Percentiles rank a stretch among this genome's conserved stretches.
Evolutionary conservation across 768 basidiomycete species (phyloP).

Genomic region (Clavulina sp.): DNA sequence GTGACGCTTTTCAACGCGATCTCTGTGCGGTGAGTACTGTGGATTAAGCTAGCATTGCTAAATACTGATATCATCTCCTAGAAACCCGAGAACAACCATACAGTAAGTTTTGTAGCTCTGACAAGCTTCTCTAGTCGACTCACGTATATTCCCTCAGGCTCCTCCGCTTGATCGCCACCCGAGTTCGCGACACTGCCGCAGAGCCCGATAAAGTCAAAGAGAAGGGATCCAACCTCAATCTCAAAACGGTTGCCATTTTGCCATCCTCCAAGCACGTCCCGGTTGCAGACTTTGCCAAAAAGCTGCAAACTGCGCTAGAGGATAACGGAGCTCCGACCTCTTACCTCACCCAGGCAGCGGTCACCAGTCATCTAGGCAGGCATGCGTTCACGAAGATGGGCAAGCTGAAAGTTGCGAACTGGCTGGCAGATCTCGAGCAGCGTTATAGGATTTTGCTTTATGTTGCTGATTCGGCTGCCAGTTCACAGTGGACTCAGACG

Average conservation of each 20-base stretch:
- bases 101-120: conserved; percentile 32
- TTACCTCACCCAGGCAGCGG: conserved; percentile 84
- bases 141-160: conserved; percentile 27
- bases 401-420: conserved; percentile 83
- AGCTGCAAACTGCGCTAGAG: conserved; percentile 75
- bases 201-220: conserved; percentile 25
- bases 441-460: conserved; percentile 86
- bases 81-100: conserved; percentile 72
- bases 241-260: conserved; percentile 87
- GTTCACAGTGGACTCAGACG: conserved; percentile 94
- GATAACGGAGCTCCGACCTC: conserved; percentile 86
- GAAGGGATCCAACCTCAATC: conserved; percentile 63
- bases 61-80: conserved; percentile 15
- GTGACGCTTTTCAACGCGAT: conserved; percentile 96
- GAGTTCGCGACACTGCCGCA: conserved; percentile 62
- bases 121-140: not conserved
- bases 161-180: conserved; percentile 76
- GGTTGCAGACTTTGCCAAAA: conserved; percentile 74
- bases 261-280: conserved; percentile 80
- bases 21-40: conserved; percentile 42
- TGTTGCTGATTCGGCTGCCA: conserved; percentile 88
- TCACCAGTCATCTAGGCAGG: conserved; percentile 78
- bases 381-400: conserved; percentile 96
- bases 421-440: conserved; percentile 93
- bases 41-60: not conserved